Evolutionary conservation across 1,284 basidiomycete species (phyloP).

Genomic region (Pseudozyma sp.): DNA sequence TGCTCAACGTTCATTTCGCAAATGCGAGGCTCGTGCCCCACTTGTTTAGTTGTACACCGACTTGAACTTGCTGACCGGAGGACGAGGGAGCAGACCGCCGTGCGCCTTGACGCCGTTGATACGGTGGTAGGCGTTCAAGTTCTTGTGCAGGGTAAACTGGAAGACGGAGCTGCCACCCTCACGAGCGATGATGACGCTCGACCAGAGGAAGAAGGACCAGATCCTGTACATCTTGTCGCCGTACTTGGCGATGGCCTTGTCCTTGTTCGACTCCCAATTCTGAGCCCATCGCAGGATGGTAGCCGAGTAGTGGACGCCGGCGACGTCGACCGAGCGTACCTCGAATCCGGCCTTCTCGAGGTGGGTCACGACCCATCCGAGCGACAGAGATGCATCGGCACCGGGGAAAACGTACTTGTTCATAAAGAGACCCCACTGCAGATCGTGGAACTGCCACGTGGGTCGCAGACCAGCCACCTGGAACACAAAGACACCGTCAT

Average conservation of each 20-base stretch:
- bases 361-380: constrained; percentile 89
- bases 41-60: constrained; percentile 58
- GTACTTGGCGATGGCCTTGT: constrained; percentile 86
- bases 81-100: constrained; percentile 60
- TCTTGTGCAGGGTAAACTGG: constrained; percentile 85
- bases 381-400: constrained; percentile 83
- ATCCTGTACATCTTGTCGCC: constrained; percentile 77
- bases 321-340: constrained; percentile 93
- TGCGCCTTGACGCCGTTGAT: constrained; percentile 70
- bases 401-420: constrained; percentile 84
- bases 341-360: constrained; percentile 92
- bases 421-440: constrained; percentile 80
- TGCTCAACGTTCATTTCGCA: no score
- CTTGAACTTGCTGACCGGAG: constrained; percentile 49
- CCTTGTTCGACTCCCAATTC: constrained; percentile 74
- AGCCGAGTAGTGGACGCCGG: constrained; percentile 82
- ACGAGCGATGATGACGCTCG: constrained; percentile 63
- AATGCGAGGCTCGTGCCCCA: no score
- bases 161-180: constrained; percentile 68
- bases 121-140: constrained; percentile 88
- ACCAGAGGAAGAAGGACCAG: constrained; percentile 68
- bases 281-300: constrained; percentile 77
- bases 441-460: constrained; percentile 95
- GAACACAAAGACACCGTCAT: constrained; percentile 93
- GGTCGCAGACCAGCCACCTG: constrained; percentile 96